Evolutionary conservation across 768 basidiomycete species (phyloP), one percentile per base, ranked within the genome.

Genomic region (Hygrocybe punicea): DNA sequence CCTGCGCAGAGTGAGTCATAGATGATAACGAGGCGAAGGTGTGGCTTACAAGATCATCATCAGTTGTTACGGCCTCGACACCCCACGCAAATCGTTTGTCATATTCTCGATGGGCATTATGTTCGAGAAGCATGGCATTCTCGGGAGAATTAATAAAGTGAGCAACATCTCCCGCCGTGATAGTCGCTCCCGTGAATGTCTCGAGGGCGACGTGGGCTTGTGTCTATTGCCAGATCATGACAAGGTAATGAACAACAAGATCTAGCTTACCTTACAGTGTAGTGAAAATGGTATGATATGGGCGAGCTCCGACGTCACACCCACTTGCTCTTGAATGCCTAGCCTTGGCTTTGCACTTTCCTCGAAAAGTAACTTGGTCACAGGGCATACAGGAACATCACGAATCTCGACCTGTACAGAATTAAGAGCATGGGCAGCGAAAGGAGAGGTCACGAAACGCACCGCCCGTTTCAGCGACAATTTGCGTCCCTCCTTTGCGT

Each of bases 101-200:
- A 25, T 48, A 48, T 29, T 48, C 47, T 29, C 23, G 47, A 48
- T 48, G 47, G 47, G 47, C 47, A 23, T 48, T 23, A 48, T 48
- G 47, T 48, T 48, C n/a, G n/a, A 48, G 23, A 48, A 48, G 47
- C 25, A 48, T n/a, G 47, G 47, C 47, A 48, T 48, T 48, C 14
- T 48, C 47, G 29, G 29, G 23, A 29, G 47, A 17, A 14, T 48
- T 48, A 25, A 48, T 48, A 21, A 48, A 21, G 25, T 48, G 16
- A 48, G 25, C 25, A 48, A 48, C 5, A 17, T 48, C 25, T 14
- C 23, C 23, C 14, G 47, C 47, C 17, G 47, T 48, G 47, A 48
- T 29, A 14, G 47, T 48, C 19, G 19, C 47, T 14, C 47, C 47
- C 16, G 47, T 48, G 47, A 48, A 48, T 14, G 47, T 29, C 47